A percentile compares a stretch with the other conserved stretches of the same genome.
phyloP scores from a whole-genome alignment of 2,329 filamentous ascomycete species.

The Dothideomycetes sp. region DNA sequence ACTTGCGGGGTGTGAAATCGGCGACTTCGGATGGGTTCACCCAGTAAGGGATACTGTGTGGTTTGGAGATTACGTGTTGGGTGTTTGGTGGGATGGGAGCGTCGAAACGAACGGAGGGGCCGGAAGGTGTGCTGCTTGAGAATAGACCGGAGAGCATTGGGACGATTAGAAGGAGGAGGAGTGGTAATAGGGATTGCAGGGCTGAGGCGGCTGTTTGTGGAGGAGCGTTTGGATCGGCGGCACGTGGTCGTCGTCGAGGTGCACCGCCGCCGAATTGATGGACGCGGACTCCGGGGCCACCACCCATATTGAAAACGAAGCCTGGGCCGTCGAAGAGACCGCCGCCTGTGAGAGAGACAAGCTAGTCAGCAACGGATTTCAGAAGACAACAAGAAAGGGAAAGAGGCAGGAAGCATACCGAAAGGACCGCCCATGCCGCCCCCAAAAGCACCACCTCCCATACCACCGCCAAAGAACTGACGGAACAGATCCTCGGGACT shows the following conservation, averaged over 20 bases:
- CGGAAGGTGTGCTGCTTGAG: conserved; percentile 48
- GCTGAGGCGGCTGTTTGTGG: conserved; percentile 40
- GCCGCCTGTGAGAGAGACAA: conserved; percentile 30
- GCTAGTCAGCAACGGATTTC: not conserved
- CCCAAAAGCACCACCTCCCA: conserved; percentile 43
- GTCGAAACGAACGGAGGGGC: conserved; percentile 71
- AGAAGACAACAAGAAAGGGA: not conserved
- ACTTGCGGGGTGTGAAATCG: conserved; percentile 58
- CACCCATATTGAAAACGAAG: conserved; percentile 92
- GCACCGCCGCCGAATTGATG: conserved; percentile 85
- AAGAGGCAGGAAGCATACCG: not conserved
- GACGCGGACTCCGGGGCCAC: conserved; percentile 74
- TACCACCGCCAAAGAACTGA: conserved; percentile 78
- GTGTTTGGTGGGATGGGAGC: conserved; percentile 61
- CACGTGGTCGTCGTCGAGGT: conserved; percentile 66
- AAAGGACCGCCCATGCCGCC: conserved; percentile 5
- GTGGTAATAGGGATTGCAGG: conserved; percentile 52
- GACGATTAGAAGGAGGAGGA: conserved; percentile 81
- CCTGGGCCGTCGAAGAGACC: conserved; percentile 69
- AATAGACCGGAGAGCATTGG: conserved; percentile 72
- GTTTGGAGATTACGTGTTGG: conserved; percentile 59
- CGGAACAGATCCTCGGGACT: conserved; percentile 96
- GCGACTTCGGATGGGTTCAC: conserved; percentile 70
- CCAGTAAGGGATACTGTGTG: conserved; percentile 71
- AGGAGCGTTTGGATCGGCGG: conserved; percentile 41